Base-by-base conservation (phyloP, 1,139 yeast species). In the Yamadazyma trypodendri region DNA sequence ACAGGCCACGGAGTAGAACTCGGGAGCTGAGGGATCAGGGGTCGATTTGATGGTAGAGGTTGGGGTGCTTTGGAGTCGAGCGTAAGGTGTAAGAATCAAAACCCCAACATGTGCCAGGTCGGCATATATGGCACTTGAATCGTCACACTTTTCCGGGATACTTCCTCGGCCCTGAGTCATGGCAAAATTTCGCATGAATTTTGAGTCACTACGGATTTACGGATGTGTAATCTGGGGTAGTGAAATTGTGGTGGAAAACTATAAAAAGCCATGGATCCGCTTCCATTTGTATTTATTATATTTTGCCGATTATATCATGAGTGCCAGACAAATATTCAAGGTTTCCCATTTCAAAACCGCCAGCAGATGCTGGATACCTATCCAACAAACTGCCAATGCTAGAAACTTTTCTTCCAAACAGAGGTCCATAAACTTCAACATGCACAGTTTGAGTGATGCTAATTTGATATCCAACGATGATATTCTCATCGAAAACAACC, bases 341-440 rank as follows among this genome's bases (percentile, higher is more conserved):
- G 58, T 69, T 31, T 53, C 71, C 31, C 51, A 66, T 24, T 65
- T 60, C 55, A 66, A 63, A 51, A 68, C 75, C 37, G 73, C 75
- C 42, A 55, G 74, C 37, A 65, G 73, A 50, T 68, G 73, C 48
- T 70, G 75, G 74, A 51, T 70, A 20, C 75, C 75, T 38, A 51
- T 50, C 30, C 41, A 42, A 36, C 42, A 42, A 37, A 37, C 33
- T 34, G 38, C 42, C 12, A 37, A 25, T 15, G 37, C 45, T 11
- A 51, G 49, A 44, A 58, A 51, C 48, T 68, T 67, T 42, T 67
- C 73, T 23, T 65, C 73, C 2, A 60, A 54, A 41, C 72, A 67
- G 49, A 59, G 72, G 50, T 57, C 55, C 32, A 60, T 68, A 34
- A 65, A 63, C 52, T 61, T 65, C 46, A 65, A 65, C 36, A 34